Evolutionary conservation across 1,284 basidiomycete genomes (phyloP), one percentile per base, ranked within the genome.

Genomic region (Cutaneotrichosporon mucoides): DNA sequence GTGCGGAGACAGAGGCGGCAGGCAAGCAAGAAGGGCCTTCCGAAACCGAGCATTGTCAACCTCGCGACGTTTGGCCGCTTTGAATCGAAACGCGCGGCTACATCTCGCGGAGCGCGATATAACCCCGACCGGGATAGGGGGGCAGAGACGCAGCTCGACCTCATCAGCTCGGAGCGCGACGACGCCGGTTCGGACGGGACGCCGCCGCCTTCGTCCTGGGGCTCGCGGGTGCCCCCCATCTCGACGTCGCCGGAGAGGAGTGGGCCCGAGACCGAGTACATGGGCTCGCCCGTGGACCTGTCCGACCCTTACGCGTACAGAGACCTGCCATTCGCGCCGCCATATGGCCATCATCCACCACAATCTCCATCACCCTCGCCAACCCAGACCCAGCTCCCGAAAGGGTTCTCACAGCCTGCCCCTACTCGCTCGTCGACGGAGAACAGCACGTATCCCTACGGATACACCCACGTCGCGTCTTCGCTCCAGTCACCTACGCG

Each of bases 1-100:
- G 53, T 77, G 63, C 59, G 66, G 6, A 47, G 53, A 2, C 49
- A 67, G n/a, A 60, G 67, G n/a, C 41, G 45, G n/a, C 46, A 50
- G 9, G 63, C 66, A 7, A 33, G 41, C 6, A 53, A 55, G 43
- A 42, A 44, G 11, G 63, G 61, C 4, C 45, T 35, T 2, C 52
- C 59, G 4, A 51, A 60, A 11, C 55, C 56, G 8, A 55, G 56
- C 4, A 33, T 64, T 11, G 37, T 64, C 42, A 56, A 47, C 41
- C 15, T 64, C 10, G 59, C 59, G 9, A 51, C 42, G 0, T 61
- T 58, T 35, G 59, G 59, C 3, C 33, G 47, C 2, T 24, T 64
- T 7, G 62, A 43, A 41, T 5, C 57, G 48, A 11, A 53, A 53
- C 10, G 66, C 65, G 8, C 42, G 41, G 24, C 24, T 24, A 24